Evolutionary conservation across 441 rosid genomes (phyloP).

Genomic region (Biscutella laevigata): DNA sequence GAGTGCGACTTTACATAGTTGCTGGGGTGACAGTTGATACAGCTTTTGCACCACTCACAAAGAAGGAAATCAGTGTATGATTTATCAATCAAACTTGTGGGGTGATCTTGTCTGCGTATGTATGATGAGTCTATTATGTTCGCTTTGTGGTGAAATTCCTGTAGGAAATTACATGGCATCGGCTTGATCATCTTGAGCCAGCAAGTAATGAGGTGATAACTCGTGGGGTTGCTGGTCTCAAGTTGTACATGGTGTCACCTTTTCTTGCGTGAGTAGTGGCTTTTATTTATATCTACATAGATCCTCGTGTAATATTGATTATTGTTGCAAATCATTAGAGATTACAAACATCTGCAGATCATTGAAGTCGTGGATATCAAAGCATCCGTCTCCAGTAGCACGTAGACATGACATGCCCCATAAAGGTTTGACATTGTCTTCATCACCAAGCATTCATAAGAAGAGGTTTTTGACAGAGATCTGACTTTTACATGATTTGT

Average conservation of each 20-base stretch:
- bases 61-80: constrained; percentile 96
- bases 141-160: constrained; percentile 19
- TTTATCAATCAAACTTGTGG: not conserved
- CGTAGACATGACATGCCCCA: constrained; percentile 54
- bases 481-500: constrained; percentile 7
- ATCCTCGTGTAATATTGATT: not conserved
- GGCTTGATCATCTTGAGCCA: constrained; percentile 79
- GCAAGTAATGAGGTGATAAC: constrained; percentile 70
- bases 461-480: not conserved
- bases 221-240: constrained; percentile 75
- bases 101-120: constrained; percentile 4
- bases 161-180: constrained; percentile 96
- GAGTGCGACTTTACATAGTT: constrained; percentile 86
- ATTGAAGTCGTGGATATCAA: constrained; percentile 60
- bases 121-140: constrained; percentile 14
- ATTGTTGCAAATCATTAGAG: constrained; percentile 1
- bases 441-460: constrained; percentile 2
- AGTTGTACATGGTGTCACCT: constrained; percentile 95
- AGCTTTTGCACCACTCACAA: constrained; percentile 84
- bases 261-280: constrained; percentile 59
- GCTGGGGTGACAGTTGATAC: constrained; percentile 81
- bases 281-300: not conserved
- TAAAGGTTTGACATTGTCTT: constrained; percentile 42
- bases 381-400: constrained; percentile 50
- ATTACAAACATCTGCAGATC: constrained; percentile 40